Base-by-base conservation (phyloP, 2,329 filamentous ascomycete genomes). In the Alternaria arborescens region DNA sequence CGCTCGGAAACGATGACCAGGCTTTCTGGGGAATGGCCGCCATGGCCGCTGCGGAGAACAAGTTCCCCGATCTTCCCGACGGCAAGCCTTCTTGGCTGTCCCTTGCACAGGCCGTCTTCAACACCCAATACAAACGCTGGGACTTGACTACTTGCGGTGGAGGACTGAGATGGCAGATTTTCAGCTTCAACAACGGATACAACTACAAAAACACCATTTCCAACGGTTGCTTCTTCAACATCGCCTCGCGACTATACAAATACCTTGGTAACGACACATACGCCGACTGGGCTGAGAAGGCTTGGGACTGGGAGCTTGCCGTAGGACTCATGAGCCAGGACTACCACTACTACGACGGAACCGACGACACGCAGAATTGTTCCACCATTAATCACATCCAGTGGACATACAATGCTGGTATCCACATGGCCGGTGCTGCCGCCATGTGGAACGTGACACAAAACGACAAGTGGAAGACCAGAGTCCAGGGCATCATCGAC, bases 151-250 rank as follows among this genome's bases (percentile, higher is more conserved):
- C 81, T 32, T 96, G 92, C 71, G 85, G 83, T 28, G 92, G 92
- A 61, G 93, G 92, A 6, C 81, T 95, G 51, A 83, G 86, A 55
- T 94, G 91, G 91, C 92, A 97, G 81, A 93, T 97, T 68, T 94
- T 89, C 75, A 79, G 85, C 4, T 87, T 86, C 71, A 94, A 96
- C 76, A 89, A 76, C 32, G 93, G 93, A 18, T 89, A 93, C 76
- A 85, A 88, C 70, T 95, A 96, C 85, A 95, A 93, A 78, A 94
- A 94, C 80, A 86, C 88, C 22, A 87, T 94, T 68, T 89, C 89
- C 64, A 95, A 95, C 77, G 92, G 91, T 36, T 89, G 89, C 30
- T 89, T 96, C 77, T 94, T 96, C 79, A 90, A 94, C 77, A 85
- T 97, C 28, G 89, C 91, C 3, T 89, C 92, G 0, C 89, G 92